Evolutionary conservation across 371 early-diverging fungal species (phyloP).

Genomic region (Apophysomyces variabilis): DNA sequence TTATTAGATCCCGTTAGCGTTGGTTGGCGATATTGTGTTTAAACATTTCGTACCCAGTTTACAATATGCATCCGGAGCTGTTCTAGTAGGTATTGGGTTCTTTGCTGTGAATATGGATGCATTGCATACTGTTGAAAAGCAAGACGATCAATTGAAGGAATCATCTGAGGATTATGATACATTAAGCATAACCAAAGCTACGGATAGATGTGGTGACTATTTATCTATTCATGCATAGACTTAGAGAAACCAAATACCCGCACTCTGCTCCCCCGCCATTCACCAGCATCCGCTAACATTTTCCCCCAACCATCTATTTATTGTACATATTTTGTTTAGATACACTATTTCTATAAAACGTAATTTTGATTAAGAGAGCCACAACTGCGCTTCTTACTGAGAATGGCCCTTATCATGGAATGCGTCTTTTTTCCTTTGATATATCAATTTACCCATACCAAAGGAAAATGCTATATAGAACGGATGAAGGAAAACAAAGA

Average conservation of each 20-base stretch:
- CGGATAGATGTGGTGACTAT: background rate
- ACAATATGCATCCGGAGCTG: constrained; percentile 71
- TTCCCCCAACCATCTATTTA: background rate
- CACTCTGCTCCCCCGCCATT: background rate
- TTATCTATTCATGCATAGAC: background rate
- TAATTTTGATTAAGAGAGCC: too few species aligned
- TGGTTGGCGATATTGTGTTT: constrained; percentile 74
- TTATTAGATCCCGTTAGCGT: constrained; percentile 63
- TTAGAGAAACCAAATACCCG: background rate
- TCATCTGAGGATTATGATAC: constrained; percentile 17
- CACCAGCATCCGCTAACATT: background rate
- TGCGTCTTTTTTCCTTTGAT: too few species aligned
- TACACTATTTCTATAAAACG: too few species aligned
- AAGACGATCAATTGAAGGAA: background rate
- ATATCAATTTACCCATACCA: too few species aligned
- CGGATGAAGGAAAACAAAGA: too few species aligned
- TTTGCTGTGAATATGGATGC: constrained; percentile 63
- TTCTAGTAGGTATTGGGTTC: constrained; percentile 71
- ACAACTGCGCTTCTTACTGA: too few species aligned
- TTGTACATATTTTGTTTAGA: background rate
- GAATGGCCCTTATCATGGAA: too few species aligned
- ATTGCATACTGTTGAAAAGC: constrained; percentile 36
- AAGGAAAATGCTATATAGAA: too few species aligned
- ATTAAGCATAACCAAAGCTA: background rate
- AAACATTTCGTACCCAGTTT: constrained; percentile 59